phyloP scores from a whole-genome alignment of 805 yeast genomes.

The Ogataea ramenticola region DNA sequence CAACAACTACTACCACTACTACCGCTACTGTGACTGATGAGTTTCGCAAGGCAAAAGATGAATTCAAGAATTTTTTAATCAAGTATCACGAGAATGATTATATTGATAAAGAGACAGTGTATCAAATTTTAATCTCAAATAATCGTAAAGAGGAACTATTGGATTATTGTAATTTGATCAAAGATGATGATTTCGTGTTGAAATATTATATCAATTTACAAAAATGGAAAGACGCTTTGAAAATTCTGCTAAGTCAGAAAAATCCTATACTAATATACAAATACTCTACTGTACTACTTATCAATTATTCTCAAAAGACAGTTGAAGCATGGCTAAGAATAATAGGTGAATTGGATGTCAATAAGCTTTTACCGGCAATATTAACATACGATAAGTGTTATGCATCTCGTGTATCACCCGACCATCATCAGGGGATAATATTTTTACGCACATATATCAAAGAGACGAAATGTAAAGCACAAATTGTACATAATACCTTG shows the following conservation, averaged over 20 bases:
- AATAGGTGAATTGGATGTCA: slow-evolving; percentile 43
- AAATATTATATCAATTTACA: slow-evolving; percentile 61
- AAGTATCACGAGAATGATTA: slow-evolving; percentile 34
- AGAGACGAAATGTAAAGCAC: slow-evolving; percentile 34
- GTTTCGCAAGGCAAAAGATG: slow-evolving; percentile 13
- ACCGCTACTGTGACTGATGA: no score
- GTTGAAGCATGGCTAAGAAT: slow-evolving; percentile 73
- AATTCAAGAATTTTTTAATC: slow-evolving; percentile 43
- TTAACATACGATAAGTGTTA: slow-evolving; percentile 51
- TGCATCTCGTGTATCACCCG: slow-evolving; percentile 27
- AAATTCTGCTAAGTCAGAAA: slow-evolving; percentile 42
- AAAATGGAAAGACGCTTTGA: slow-evolving; percentile 69
- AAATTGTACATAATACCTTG: slow-evolving; percentile 59
- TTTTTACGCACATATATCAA: slow-evolving; percentile 52
- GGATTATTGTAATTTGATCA: slow-evolving; percentile 56
- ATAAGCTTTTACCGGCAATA: slow-evolving; percentile 67
- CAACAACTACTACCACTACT: no score
- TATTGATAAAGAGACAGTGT: slow-evolving; percentile 62
- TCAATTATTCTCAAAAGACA: slow-evolving; percentile 62
- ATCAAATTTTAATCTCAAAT: slow-evolving; percentile 62
- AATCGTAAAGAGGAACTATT: slow-evolving; percentile 59
- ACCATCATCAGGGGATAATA: slow-evolving; percentile 56
- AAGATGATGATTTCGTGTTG: slow-evolving; percentile 64
- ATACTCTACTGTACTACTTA: slow-evolving; percentile 60
- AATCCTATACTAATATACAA: slow-evolving; percentile 49